A percentile compares a stretch with the other conserved stretches of the same genome.
Evolutionary conservation across 148 eudicot genomes (phyloP).

Genomic region (Cornus kousa): DNA sequence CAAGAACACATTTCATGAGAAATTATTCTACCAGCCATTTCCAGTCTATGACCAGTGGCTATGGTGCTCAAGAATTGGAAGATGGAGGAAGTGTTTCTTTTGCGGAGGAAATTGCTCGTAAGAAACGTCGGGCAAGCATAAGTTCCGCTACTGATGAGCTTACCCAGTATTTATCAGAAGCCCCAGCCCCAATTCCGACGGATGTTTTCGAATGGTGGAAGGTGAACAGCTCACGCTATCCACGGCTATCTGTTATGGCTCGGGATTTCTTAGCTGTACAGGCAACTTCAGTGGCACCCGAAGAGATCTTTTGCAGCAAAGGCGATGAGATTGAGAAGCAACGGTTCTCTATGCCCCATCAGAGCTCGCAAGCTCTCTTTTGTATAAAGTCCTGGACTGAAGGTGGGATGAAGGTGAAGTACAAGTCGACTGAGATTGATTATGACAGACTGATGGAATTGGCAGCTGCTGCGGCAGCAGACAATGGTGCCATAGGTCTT

Average conservation of each 20-base stretch:
- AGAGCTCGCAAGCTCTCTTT: constrained; percentile 35
- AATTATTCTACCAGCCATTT: constrained; percentile 58
- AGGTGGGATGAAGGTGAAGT: constrained; percentile 57
- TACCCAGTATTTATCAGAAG: constrained; percentile 71
- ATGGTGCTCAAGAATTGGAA: constrained; percentile 43
- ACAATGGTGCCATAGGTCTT: constrained; percentile 24
- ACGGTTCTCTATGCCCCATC: constrained; percentile 40
- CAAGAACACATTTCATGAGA: constrained; percentile 59
- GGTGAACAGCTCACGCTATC: constrained; percentile 65
- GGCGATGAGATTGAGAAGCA: constrained; percentile 64
- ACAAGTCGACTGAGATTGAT: constrained; percentile 58
- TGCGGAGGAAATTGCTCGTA: constrained; percentile 91
- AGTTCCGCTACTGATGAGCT: constrained; percentile 62
- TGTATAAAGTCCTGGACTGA: constrained; percentile 73
- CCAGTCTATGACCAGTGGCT: constrained; percentile 38
- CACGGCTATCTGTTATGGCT: constrained; percentile 77
- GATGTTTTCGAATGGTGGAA: constrained; percentile 92
- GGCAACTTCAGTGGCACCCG: constrained; percentile 63
- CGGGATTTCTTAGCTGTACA: constrained; percentile 77
- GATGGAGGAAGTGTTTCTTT: constrained; percentile 62
- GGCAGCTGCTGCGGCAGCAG: constrained; percentile 31
- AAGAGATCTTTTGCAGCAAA: constrained; percentile 61
- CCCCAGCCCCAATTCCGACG: constrained; percentile 67
- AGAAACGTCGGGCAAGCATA: constrained; percentile 66
- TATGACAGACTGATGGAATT: constrained; percentile 67